Base-by-base conservation (phyloP, 768 basidiomycete species). In the Serendipita indica region DNA sequence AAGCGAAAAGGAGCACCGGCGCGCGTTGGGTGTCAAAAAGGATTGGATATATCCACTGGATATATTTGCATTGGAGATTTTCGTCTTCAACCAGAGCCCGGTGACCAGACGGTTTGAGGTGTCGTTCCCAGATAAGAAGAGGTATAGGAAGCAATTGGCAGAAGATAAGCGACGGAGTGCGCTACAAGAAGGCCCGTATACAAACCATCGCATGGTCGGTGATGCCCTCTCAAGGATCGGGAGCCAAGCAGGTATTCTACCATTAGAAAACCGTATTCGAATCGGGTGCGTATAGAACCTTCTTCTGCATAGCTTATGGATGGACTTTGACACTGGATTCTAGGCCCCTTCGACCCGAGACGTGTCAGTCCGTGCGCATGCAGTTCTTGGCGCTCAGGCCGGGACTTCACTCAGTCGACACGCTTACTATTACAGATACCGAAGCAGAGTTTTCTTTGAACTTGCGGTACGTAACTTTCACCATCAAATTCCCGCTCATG, bases 341-440 rank as follows among this genome's bases (percentile, higher is more conserved):
- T 62, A 90, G 87, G 10, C 89, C 89, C 12, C 74, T 91, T 18
- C 74, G 79, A n/a, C 84, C 89, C 2, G 80, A 80, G 10, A 83
- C 86, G 1, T 89, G 88, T 66, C 89, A 91, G 67, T 87, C 86
- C 18, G 86, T 91, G 25, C 74, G 86, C 37, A 89, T 92, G 83
- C 78, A 84, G 60, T 90, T 91, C 64, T 70, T 92, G 45, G 88
- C 89, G 2, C 72, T 92, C 49, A 76, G 79, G 5, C 82, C 87
- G 18, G 89, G 89, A 2, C 80, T 90, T 1, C 88, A 91, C 65
- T 74, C 82, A 2, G 77, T 92, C 56, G 81, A 86, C 61, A 75
- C 77, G 3, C 70, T 91, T 57, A 81, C 80, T 0, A 70, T 92
- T 57, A 84, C 81, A 1, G 89, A 91, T 63, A 71, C 85, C 3